Base-by-base conservation (phyloP, 2,329 filamentous ascomycete genomes). In the Fusarium brevicatenulatum region DNA sequence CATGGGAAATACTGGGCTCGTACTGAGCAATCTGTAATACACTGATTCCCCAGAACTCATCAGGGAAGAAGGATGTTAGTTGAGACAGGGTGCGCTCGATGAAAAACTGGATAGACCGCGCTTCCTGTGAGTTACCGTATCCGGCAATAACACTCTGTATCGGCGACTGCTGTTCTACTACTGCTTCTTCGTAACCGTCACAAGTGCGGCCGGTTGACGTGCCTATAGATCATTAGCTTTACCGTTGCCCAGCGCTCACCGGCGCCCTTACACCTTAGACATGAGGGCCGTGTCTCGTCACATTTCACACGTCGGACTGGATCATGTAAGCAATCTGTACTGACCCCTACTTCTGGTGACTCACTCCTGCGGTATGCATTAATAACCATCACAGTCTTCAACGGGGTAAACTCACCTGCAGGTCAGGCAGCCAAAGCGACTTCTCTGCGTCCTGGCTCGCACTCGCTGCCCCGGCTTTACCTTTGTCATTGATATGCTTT, bases 101-200 rank as follows among this genome's bases (percentile, higher is more conserved):
- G 19, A 47, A 47, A 1, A 47, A 47, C 1, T 47, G 44, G 4
- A 30, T 47, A 16, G 44, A 47, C 0, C 44, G 44, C 2, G 44
- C 44, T 47, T 47, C 44, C 4, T 30, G 44, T 4, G 44, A 16
- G 19, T 28, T 21, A 1, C 9, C 2, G 25, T 30, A 47, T 28
- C 44, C 9, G 6, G 4, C 9, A 11, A 10, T 30, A 8, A 21
- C 19, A 15, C 9, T 2, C 6, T 47, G 25, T 2, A 11, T 30
- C 4, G 6, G 44, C 15, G 25, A 0, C 2, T 21, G 12, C 8
- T 15, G 11, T 10, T 18, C 9, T 36, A 13, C 23, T 28, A 1
- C 18, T 28, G 4, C 18, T 46, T 47, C 44, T 47, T 28, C 44
- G 13, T 47, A 47, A 9, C 44, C 44, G 13, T 47, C 44, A 47